Base-by-base conservation (phyloP, 2,329 filamentous ascomycete species). In the Zymoseptoria brevis region DNA sequence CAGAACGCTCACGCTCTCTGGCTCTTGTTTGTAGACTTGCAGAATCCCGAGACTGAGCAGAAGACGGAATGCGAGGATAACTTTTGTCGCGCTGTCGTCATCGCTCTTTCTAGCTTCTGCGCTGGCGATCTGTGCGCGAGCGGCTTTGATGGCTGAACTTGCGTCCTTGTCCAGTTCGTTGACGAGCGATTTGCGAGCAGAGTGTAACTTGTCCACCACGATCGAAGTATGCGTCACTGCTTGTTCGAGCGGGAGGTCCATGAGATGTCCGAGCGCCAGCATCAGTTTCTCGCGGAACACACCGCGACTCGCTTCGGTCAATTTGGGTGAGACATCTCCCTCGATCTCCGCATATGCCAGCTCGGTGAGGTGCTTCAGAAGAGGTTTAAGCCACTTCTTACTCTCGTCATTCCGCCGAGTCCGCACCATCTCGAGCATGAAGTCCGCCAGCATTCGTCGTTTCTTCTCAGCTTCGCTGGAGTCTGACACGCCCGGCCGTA, bases 1-100 rank as follows among this genome's bases (percentile, higher is more conserved):
- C 8, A 96, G 77, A 62, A 94, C 87, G 54, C 87, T 86, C 21
- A 96, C 82, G 0, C 91, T 89, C 70, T 97, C 94, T 0, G 88
- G 81, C 60, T 96, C 91, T 22, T 90, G 89, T 68, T 93, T 92
- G 76, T 96, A 96, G 8, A 96, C 81, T 72, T 96, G 90, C 57
- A 97, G 80, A 13, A 96, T 83, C 0, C 90, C 88, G 56, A 96
- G 82, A 0, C 90, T 87, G 71, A 96, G 90, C 1, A 97, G 81
- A 41, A 96, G 80, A 19, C 87, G 87, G 59, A 96, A 82, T 0
- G 89, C 88, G 61, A 85, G 84, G 16, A 53, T 52, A 50, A 61
- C 58, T 16, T 62, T 62, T 4, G 56, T 57, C 19, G 54, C 57
- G 62, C 71, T 65, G 67, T 70, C 50, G 64, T 41, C 49, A 26